A percentile compares a stretch with the other conserved stretches of the same genome.
phyloP scores from a whole-genome alignment of 441 rosid species.

The Brassica hybrid region DNA sequence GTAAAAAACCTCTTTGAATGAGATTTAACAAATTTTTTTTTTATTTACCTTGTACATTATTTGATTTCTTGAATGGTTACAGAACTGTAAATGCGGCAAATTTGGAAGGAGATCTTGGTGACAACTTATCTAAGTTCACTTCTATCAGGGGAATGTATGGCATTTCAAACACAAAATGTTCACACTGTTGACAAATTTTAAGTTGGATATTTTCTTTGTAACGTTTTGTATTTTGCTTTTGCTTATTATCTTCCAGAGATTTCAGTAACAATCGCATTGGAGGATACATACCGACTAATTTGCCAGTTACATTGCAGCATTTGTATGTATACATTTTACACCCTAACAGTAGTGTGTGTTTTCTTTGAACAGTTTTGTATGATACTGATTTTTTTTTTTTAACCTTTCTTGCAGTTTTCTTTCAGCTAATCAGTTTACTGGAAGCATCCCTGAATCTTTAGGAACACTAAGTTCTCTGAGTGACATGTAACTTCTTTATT shows the following conservation, averaged over 20 bases:
- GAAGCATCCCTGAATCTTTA: constrained; percentile 6
- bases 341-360: neutral
- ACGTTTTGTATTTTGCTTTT: neutral
- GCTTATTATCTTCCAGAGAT: constrained; percentile 11
- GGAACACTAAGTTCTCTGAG: constrained; percentile 15
- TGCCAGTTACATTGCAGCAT: constrained; percentile 3
- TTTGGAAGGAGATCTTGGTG: constrained; percentile 91
- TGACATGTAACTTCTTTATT: constrained; percentile 60
- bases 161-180: neutral
- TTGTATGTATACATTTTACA: constrained; percentile 47
- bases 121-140: constrained; percentile 64
- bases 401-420: constrained; percentile 4
- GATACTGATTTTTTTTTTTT: no score
- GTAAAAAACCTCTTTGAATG: constrained; percentile 45
- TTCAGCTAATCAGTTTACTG: neutral
- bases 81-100: constrained; percentile 90
- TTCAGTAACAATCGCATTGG: constrained; percentile 14
- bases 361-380: neutral
- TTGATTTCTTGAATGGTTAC: constrained; percentile 30
- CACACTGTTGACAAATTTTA: neutral
- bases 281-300: neutral
- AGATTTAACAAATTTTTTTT: neutral
- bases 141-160: constrained; percentile 84
- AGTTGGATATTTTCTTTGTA: constrained; percentile 4
- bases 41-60: constrained; percentile 4